A percentile compares a stretch with the other conserved stretches of the same genome.
These are phyloP conservation scores for Celoporthe dispersa DNA, from an alignment of 2,329 filamentous ascomycete species.

Conservation along the genomic window DNA sequence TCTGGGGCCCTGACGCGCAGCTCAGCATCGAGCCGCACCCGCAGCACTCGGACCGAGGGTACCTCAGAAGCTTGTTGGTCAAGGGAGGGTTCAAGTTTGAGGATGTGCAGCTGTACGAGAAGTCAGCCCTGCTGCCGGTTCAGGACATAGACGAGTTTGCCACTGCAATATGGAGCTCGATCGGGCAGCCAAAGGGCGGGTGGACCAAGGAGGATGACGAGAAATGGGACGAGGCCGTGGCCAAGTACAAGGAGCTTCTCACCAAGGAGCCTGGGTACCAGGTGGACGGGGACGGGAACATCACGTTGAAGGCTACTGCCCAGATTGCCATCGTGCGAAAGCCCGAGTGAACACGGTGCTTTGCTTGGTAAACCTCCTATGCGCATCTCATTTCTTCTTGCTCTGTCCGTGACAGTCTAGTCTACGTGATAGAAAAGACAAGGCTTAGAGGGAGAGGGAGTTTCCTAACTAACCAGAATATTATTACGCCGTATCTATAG, in stretches of 20 bases:
- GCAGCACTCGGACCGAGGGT: conserved; percentile 30
- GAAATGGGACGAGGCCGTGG: conserved; percentile 31
- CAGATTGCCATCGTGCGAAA: conserved; percentile 25
- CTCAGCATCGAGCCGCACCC: conserved; percentile 30
- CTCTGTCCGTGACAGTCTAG: too few species aligned
- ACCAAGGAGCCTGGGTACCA: conserved; percentile 27
- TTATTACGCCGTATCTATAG: too few species aligned
- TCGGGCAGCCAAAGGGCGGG: conserved; percentile 30
- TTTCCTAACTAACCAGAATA: too few species aligned
- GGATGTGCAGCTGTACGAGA: conserved; percentile 29
- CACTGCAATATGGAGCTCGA: conserved; percentile 31
- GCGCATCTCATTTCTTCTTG: too few species aligned
- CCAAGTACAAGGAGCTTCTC: conserved; percentile 31
- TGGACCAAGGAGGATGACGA: conserved; percentile 33
- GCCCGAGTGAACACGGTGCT: neutral
- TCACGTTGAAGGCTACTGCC: conserved; percentile 25
- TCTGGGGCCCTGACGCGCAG: conserved; percentile 29
- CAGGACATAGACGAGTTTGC: conserved; percentile 30
- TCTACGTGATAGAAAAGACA: too few species aligned
- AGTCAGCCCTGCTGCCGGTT: conserved; percentile 29
- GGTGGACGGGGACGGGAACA: conserved; percentile 15
- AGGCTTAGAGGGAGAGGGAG: too few species aligned
- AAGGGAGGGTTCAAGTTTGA: conserved; percentile 28
- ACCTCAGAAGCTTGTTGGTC: conserved; percentile 23
- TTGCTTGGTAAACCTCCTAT: too few species aligned